Evolutionary conservation across 164 flowering plant species (phyloP), one percentile per base, ranked within the genome.

Genomic region (Berberis thunbergii): DNA sequence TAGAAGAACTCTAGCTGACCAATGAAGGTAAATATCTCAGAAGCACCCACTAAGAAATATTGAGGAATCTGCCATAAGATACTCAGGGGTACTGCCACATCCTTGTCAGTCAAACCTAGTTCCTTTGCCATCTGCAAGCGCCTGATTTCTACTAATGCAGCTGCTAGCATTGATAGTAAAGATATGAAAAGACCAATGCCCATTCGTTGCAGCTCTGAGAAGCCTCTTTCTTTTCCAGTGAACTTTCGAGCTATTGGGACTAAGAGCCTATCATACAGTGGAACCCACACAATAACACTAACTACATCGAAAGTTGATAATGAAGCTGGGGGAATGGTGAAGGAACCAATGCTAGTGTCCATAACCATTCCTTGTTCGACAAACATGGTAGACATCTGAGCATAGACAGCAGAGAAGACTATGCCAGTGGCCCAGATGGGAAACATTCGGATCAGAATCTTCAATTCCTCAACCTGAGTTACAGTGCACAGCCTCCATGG

Each of bases 391-490:
- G 88, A 83, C 91, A 88, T 85, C 72, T 91, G 93, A 53, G 96
- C 88, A 69, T 91, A 85, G 42, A 88, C 97, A 54, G 94, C 85
- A 56, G 93, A 75, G 66, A 91, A 91, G 53, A 85, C 82, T 60
- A 91, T 91, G 13, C 87, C 87, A 9, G 91, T 83, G 43, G 94
- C 93, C 94, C 97, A 91, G 52, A 91, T 83, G 42, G 97, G 97
- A 64, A 91, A 84, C 97, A 91, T 88, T 44, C 91, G 88, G 58
- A 88, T 76, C 72, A 91, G 71, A 62, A 88, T 88, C 69, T 91
- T 91, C 63, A 91, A 61, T 70, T 88, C 97, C 71, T 91, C 96
- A 7, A 88, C 91, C 68, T 91, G 97, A 0, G 96, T 91, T 41
- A 91, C 84, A 12, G 97, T 86, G 83, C 93, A 88, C 8, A 88